Percentiles rank a stretch among this genome's conserved stretches.
Evolutionary conservation across 1,139 yeast genomes (phyloP).

Genomic region (Pichia sp.): DNA sequence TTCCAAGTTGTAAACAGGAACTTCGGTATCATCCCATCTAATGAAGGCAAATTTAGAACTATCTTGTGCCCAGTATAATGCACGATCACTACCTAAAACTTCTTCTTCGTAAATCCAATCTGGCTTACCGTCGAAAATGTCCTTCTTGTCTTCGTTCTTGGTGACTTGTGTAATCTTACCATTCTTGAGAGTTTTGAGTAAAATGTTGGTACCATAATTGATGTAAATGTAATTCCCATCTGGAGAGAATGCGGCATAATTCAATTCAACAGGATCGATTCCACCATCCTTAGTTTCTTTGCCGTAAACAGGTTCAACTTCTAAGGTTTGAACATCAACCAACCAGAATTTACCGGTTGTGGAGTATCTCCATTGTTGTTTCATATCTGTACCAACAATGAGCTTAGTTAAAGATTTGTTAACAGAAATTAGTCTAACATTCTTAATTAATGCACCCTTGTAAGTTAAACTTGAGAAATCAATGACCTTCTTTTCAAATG

Average conservation of each 20-base stretch:
- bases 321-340: constrained; percentile 39
- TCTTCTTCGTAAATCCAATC: constrained; percentile 99
- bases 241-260: constrained; percentile 77
- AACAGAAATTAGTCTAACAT: constrained; percentile 30
- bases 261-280: constrained; percentile 32
- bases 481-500: constrained; percentile 22
- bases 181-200: constrained; percentile 31
- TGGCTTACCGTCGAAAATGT: constrained; percentile 80
- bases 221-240: constrained; percentile 63
- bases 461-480: constrained; percentile 19
- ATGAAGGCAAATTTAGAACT: constrained; percentile 64
- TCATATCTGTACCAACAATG: constrained; percentile 48
- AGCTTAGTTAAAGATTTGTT: constrained; percentile 44
- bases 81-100: constrained; percentile 58
- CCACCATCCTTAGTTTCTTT: constrained; percentile 23
- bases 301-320: constrained; percentile 42
- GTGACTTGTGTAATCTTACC: constrained; percentile 53
- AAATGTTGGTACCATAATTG: constrained; percentile 65
- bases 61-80: constrained; percentile 89
- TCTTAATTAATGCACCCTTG: constrained; percentile 14
- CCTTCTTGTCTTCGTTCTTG: constrained; percentile 54
- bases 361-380: constrained; percentile 76
- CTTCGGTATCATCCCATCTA: constrained; percentile 68
- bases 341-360: constrained; percentile 66
- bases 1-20: constrained; percentile 63